These are phyloP conservation scores for Termitomyces titanicus DNA, from an alignment of 768 basidiomycete genomes.

Conservation along the genomic window DNA sequence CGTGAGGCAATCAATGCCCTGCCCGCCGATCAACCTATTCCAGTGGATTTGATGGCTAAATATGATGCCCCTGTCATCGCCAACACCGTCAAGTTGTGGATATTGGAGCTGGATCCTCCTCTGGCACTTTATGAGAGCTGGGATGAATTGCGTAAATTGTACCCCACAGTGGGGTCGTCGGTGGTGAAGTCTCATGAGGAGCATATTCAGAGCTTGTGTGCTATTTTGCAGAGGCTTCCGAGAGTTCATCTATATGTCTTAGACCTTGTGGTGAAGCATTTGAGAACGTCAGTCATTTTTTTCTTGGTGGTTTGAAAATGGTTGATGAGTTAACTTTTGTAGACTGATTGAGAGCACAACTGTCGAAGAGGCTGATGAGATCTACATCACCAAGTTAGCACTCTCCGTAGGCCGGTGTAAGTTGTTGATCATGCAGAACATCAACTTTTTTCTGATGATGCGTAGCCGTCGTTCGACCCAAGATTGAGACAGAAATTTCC, in stretches of 20 bases:
- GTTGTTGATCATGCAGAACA: constrained; percentile 21
- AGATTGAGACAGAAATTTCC: constrained; percentile 75
- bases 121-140: constrained; percentile 84
- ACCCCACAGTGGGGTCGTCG: constrained; percentile 65
- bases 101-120: constrained; percentile 89
- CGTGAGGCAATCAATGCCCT: constrained; percentile 79
- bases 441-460: constrained; percentile 1
- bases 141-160: constrained; percentile 88
- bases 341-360: constrained; percentile 71
- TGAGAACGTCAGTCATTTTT: constrained; percentile 52
- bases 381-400: constrained; percentile 85
- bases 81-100: constrained; percentile 81
- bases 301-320: not conserved
- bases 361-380: constrained; percentile 68
- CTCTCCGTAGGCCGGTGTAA: constrained; percentile 83
- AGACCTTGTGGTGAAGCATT: constrained; percentile 72
- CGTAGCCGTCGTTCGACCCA: constrained; percentile 78
- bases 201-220: constrained; percentile 57
- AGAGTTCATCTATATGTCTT: constrained; percentile 79
- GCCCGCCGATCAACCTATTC: constrained; percentile 53
- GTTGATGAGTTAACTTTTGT: constrained; percentile 6
- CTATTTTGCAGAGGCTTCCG: constrained; percentile 66
- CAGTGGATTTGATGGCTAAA: constrained; percentile 47
- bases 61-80: constrained; percentile 89
- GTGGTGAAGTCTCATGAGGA: constrained; percentile 49